Conservation (phyloP, 2,329 filamentous ascomycete genomes). For the Venturia pyrina region DNA sequence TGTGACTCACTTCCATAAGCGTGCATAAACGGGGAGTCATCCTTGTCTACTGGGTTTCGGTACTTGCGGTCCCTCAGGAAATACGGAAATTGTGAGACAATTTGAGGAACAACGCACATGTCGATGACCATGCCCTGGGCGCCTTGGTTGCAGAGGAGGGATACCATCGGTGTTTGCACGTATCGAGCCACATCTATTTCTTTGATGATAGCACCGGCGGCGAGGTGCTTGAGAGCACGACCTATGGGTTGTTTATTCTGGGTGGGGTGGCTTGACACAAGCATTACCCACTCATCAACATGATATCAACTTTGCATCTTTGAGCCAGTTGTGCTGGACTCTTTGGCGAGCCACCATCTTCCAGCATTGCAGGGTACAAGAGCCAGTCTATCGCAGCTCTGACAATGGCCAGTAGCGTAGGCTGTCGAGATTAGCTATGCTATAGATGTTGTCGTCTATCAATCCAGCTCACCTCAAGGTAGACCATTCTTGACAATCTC, state of each 20-base stretch:
- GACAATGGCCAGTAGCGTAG: slow-evolving; percentile 8
- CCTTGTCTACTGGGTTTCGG: slow-evolving; percentile 14
- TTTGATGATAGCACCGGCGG: not conserved
- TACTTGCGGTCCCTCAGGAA: slow-evolving; percentile 15
- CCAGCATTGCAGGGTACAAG: slow-evolving; percentile 12
- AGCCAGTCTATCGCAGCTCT: slow-evolving; percentile 10
- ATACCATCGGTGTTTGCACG: not conserved
- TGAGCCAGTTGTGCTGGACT: slow-evolving; percentile 8
- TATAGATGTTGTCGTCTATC: too few species aligned
- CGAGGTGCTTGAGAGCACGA: not conserved
- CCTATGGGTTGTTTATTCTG: not conserved
- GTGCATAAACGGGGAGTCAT: slow-evolving; percentile 11
- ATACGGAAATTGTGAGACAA: slow-evolving; percentile 11
- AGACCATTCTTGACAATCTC: slow-evolving; percentile 13
- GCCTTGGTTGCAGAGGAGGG: slow-evolving; percentile 9
- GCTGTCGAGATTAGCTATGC: slow-evolving; percentile 1
- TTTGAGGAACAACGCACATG: not conserved
- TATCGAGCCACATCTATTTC: not conserved
- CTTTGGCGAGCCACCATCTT: slow-evolving; percentile 11
- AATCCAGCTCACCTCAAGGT: slow-evolving; percentile 11
- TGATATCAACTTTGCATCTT: slow-evolving; percentile 4
- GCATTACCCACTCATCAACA: not conserved
- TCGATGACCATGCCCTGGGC: slow-evolving; percentile 5
- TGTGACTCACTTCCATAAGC: slow-evolving; percentile 10
- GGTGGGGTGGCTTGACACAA: too few species aligned